These are phyloP conservation scores for Cryptosporidium sp. DNA, from an alignment of 169 alveolate species.

Conservation along the genomic window DNA sequence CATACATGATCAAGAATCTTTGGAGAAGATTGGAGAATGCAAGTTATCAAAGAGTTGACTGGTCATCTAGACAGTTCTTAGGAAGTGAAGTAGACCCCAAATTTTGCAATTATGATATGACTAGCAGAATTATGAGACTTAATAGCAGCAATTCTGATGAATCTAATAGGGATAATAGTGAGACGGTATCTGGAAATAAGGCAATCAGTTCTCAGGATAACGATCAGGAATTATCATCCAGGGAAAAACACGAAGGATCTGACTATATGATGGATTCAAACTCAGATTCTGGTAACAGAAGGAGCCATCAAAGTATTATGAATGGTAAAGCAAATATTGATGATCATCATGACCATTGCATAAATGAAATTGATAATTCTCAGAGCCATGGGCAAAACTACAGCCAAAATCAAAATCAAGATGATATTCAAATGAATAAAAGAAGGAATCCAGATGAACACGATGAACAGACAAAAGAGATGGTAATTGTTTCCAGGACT, in stretches of 20 bases:
- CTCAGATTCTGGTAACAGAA: background rate
- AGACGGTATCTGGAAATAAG: background rate
- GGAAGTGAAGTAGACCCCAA: background rate
- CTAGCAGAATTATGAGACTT: constrained; percentile 8
- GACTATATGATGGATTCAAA: background rate
- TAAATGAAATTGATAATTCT: background rate
- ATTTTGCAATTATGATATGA: constrained; percentile 6
- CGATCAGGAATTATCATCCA: background rate
- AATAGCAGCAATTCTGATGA: background rate
- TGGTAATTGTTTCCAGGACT: constrained; percentile 59
- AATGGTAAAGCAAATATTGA: background rate
- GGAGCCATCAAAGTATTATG: background rate
- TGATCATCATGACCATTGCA: background rate
- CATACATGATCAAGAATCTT: constrained; percentile 11
- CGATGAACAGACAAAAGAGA: constrained; percentile 29
- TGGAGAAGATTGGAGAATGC: constrained; percentile 60
- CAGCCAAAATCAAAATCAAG: background rate
- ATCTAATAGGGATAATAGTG: background rate
- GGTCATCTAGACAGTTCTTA: constrained; percentile 19
- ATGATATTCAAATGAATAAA: background rate
- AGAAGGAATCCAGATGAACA: background rate
- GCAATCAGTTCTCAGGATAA: background rate
- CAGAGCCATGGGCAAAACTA: background rate
- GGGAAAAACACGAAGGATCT: background rate
- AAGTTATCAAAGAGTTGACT: constrained; percentile 65